Base-by-base conservation (phyloP, 2,329 filamentous ascomycete genomes). In the Rutstroemia sp. region DNA sequence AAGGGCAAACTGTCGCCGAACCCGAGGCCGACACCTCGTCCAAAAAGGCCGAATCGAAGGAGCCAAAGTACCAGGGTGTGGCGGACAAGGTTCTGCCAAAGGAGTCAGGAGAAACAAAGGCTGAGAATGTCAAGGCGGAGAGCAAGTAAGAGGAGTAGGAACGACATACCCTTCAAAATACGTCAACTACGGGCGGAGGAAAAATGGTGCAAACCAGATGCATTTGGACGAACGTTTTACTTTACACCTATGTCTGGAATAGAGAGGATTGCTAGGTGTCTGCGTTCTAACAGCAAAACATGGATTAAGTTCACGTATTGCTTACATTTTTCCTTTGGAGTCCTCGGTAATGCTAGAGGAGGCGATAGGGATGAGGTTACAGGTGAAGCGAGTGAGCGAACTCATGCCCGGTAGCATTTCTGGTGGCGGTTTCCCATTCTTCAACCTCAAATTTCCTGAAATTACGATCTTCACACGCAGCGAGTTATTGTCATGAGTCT, bases 1-100 rank as follows among this genome's bases (percentile, higher is more conserved):
- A 89, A 75, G 77, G 76, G 58, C 71, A 78, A 47, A 41, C 53
- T 23, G 27, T 46, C 5, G 19, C 48, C 48, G 12, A 56, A 52
- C 25, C 44, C 52, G 50, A 54, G 48, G 14, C 57, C 10, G 46
- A 58, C 54, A 41, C 49, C 38, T 41, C 58, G 12, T 54, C 55
- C 34, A 61, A 58, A 30, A 62, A 64, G 45, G 38, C 55, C 27
- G 59, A 61, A 27, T 58, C 59, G 57, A 59, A 56, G 19, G 59
- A 63, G n/a, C 57, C 62, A n/a, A 60, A 65, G 21, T 55, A 58
- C 50, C 60, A 65, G 49, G 56, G 38, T 46, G 59, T 61, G 14
- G 63, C 59, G 16, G 56, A 66, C n/a, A 39, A 54, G 23, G 54
- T 57, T 3, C 44, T 50, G 18, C 23, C 58, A 55, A 30, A 56